Evolutionary conservation across 352 stramenopile genomes (phyloP).

Genomic region (Pythium biforme): DNA sequence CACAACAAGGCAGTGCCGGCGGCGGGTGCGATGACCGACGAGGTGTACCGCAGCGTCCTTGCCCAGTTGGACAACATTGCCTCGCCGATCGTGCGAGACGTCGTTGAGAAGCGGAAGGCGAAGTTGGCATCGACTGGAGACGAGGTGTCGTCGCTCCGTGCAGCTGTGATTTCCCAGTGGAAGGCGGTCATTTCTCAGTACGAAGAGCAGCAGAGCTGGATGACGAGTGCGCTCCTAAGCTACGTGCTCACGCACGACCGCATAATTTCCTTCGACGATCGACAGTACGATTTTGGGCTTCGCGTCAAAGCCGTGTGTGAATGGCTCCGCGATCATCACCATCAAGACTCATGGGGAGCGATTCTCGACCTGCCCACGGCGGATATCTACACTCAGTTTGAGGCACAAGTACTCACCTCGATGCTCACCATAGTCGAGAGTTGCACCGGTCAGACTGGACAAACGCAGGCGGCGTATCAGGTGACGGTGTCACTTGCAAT

Average conservation of each 20-base stretch:
- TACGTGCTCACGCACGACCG: conserved; percentile 29
- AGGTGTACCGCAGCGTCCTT: conserved; percentile 8
- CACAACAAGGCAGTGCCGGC: neutral
- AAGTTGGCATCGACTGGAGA: neutral
- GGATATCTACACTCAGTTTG: conserved; percentile 18
- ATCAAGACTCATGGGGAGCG: conserved; percentile 4
- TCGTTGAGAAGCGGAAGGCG: conserved; percentile 10
- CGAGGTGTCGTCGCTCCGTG: conserved; percentile 10
- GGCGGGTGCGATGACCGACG: neutral
- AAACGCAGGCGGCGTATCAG: conserved; percentile 25
- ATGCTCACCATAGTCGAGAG: conserved; percentile 34
- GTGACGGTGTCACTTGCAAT: conserved; percentile 23
- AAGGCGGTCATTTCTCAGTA: conserved; percentile 24
- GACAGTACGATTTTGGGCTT: conserved; percentile 44
- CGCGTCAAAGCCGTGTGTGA: conserved; percentile 51
- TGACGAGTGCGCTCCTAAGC: conserved; percentile 44
- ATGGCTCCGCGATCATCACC: conserved; percentile 23
- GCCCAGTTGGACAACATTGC: conserved; percentile 4
- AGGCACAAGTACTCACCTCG: conserved; percentile 31
- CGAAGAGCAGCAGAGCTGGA: conserved; percentile 28
- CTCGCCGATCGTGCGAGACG: conserved; percentile 5
- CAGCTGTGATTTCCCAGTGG: conserved; percentile 24
- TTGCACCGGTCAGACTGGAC: conserved; percentile 9
- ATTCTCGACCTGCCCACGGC: conserved; percentile 32
- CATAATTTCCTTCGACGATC: neutral